Conservation (phyloP, 176 grass and related monocot species). For the Paspalum notatum region DNA sequence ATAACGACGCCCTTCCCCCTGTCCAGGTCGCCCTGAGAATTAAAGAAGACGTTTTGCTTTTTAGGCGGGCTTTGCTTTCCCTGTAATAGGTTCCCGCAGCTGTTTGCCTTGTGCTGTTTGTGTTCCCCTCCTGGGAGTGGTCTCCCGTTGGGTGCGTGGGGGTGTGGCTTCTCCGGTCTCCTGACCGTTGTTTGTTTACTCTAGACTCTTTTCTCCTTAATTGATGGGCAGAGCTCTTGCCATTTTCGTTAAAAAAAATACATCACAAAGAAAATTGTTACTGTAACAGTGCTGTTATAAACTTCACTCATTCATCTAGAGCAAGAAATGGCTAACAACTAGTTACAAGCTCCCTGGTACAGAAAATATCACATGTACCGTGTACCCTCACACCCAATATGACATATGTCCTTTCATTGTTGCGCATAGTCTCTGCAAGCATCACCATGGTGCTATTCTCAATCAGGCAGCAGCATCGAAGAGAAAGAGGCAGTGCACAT, state of each 20-base stretch:
- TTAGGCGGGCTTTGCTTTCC: too few relatives aligned
- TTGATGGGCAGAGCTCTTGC: too few relatives aligned
- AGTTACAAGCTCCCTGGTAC: slow-evolving; percentile 22
- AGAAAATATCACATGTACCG: slow-evolving; percentile 26
- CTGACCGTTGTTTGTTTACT: too few relatives aligned
- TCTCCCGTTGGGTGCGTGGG: too few relatives aligned
- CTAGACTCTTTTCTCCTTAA: too few relatives aligned
- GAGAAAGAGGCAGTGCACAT: slow-evolving; percentile 17
- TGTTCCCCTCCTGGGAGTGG: too few relatives aligned
- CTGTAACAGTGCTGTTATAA: slow-evolving; percentile 14
- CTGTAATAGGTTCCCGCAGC: too few relatives aligned
- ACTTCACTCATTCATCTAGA: slow-evolving; percentile 23
- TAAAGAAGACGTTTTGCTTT: too few relatives aligned
- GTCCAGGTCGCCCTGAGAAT: too few relatives aligned
- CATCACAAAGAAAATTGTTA: slow-evolving; percentile 13
- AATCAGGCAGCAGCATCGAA: slow-evolving; percentile 20
- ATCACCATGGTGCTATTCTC: slow-evolving; percentile 22
- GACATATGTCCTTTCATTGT: slow-evolving; percentile 10
- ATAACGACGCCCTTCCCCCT: too few relatives aligned
- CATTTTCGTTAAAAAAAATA: background rate
- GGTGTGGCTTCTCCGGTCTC: too few relatives aligned
- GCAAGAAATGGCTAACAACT: slow-evolving; percentile 26
- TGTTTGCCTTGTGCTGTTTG: too few relatives aligned
- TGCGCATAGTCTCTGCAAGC: background rate
- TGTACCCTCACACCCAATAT: slow-evolving; percentile 9